Base-by-base conservation (phyloP, 2,329 filamentous ascomycete genomes). In the Diplocarpon mali region DNA sequence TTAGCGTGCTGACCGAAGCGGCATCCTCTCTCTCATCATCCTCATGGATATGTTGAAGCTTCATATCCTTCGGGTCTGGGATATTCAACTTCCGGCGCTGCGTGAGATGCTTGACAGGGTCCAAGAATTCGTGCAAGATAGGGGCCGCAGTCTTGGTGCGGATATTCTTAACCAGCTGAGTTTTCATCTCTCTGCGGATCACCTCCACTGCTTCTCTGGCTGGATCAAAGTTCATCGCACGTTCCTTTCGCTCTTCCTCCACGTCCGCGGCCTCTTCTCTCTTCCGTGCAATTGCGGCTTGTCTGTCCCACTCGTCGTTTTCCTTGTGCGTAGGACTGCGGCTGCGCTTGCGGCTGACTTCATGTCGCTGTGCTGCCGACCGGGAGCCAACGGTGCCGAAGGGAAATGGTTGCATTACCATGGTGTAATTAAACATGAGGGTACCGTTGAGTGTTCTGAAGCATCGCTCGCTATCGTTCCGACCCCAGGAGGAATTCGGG, bases 151-250 rank as follows among this genome's bases (percentile, higher is more conserved):
- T 80, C 56, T 90, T 84, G 36, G 83, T 84, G 56, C 89, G 88
- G 58, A 96, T 85, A 61, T 95, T 88, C 53, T 84, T 78, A 50
- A 96, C 78, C 30, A 98, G 69, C 62, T 93, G 92, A 60, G 93
- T 85, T 47, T 78, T 80, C 60, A 98, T 70, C 62, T 96, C 89
- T 42, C 78, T 76, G 41, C 83, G 76, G 42, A 95, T 75, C 36
- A 85, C 75, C 49, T 89, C 80, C 32, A 88, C 71, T 29, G 92
- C 90, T 60, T 93, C 90, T 39, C 72, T 68, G 4, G 90, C 85
- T n/a, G 92, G 90, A 63, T 98, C 90, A 52, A 95, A 77, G 60
- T 93, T 83, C 58, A 83, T 82, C 14, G 89, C 89, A 42, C 90
- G 73, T 56, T 90, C 83, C 59, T 79, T 81, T 67, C 92, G 95